Base-by-base conservation (phyloP, 2,329 filamentous ascomycete species). In the Penicillium rolfsii region DNA sequence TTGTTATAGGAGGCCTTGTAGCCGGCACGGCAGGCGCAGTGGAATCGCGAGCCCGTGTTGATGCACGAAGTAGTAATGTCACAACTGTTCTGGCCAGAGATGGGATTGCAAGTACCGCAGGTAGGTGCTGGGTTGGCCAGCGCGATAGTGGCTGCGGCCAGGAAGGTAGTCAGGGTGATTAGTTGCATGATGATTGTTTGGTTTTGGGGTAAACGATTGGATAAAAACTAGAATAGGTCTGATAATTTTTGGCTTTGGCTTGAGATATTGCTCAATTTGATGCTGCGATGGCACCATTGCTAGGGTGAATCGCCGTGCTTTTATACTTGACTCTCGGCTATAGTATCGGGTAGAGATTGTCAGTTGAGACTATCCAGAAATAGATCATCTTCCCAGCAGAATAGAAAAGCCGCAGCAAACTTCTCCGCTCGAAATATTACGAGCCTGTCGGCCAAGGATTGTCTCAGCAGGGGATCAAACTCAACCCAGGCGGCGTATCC, bases 11-110 rank as follows among this genome's bases (percentile, higher is more conserved):
- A 74, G 33, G 76, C 73, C 70, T 78, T 78, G 64, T 75, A 78
- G 41, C 76, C 76, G 22, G 76, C 76, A 58, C 76, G 76, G 61
- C 76, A 78, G 66, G 76, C 76, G 57, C 76, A 78, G 68, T 78
- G 76, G 74, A 77, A 78, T 24, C 69, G 62, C 5, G 66, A 67
- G 53, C 76, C 76, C 0, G 76, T 78, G 70, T 74, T 78, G 64
- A 79, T 80, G 67, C 79, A 80, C 6, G 78, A 79, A 26, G 79
- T 80, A 14, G 77, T 79, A 45, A 76, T 67, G 61, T 80, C 74
- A 64, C 79, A 80, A 60, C 66, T 63, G 64, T 79, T 79, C 53
- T 76, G 50, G 58, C 76, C 76, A 4, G 76, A 75, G 60, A 76
- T 38, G 2, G 77, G 76, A 62, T 79, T 77, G 72, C 77, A 79